These are phyloP conservation scores for Talinum fruticosum DNA, from an alignment of 148 eudicot species.

Conservation along the genomic window DNA sequence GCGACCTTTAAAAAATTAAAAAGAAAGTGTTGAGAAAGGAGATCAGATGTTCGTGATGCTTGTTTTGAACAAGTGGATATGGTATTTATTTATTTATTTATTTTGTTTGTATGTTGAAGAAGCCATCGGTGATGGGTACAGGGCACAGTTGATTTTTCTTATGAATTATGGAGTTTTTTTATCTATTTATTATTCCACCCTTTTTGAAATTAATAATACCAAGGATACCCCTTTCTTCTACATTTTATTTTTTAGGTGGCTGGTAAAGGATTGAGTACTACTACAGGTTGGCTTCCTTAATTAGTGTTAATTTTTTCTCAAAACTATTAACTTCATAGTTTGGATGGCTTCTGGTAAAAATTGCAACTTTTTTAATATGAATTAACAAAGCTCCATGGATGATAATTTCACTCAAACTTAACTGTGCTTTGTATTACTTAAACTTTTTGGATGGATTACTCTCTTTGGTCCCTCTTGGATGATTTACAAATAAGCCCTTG, in stretches of 20 bases:
- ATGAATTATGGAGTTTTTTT: background rate
- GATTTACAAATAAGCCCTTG: too few species aligned
- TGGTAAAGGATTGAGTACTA: background rate
- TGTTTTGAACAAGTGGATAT: slow-evolving; percentile 21
- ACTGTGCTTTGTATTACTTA: too few species aligned
- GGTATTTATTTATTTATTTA: slow-evolving; percentile 1
- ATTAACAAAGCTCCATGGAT: background rate
- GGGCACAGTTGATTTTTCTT: background rate
- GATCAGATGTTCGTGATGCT: slow-evolving; percentile 4
- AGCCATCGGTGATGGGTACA: slow-evolving; percentile 12
- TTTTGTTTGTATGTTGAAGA: background rate
- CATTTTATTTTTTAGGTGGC: too few species aligned
- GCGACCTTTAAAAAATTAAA: background rate
- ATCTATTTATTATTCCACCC: background rate
- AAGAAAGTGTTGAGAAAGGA: background rate
- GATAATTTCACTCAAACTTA: too few species aligned
- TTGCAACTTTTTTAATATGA: background rate
- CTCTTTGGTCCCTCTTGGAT: too few species aligned
- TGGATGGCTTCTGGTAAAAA: background rate
- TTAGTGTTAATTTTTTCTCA: background rate
- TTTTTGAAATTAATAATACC: background rate
- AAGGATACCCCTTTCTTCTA: background rate
- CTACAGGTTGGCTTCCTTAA: background rate
- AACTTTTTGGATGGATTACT: too few species aligned
- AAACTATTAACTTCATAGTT: background rate